These are phyloP conservation scores for Alternaria hordeiaustralica DNA, from an alignment of 2,329 filamentous ascomycete species.

Conservation along the genomic window DNA sequence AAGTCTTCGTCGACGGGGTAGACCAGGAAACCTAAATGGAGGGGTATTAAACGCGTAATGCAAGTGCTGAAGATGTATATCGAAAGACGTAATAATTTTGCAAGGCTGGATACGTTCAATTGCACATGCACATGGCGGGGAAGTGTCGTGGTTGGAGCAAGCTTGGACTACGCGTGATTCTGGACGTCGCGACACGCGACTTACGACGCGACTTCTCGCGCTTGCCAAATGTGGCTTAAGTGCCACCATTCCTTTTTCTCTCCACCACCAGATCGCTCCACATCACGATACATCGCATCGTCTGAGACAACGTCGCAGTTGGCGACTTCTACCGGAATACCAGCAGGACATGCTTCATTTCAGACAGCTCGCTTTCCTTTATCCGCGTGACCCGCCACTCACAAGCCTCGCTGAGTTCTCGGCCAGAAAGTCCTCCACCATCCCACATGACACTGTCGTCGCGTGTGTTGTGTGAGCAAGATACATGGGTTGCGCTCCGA, in stretches of 20 bases:
- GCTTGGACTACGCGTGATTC: slow-evolving; percentile 14
- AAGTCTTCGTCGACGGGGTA: neutral
- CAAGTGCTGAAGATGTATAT: neutral
- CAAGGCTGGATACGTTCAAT: slow-evolving; percentile 9
- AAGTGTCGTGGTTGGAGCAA: slow-evolving; percentile 7
- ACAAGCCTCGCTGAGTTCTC: neutral
- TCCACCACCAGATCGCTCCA: neutral
- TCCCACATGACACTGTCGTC: slow-evolving; percentile 3
- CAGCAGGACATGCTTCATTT: neutral
- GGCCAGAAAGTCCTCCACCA: neutral
- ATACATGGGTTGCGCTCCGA: neutral
- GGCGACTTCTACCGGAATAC: neutral
- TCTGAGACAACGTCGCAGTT: neutral
- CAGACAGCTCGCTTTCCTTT: neutral
- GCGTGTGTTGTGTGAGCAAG: slow-evolving; percentile 5
- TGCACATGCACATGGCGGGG: slow-evolving; percentile 18
- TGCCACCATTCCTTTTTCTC: slow-evolving; percentile 6
- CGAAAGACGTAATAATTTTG: neutral
- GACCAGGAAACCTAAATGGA: neutral
- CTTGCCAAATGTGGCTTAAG: slow-evolving; percentile 19
- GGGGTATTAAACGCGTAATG: neutral
- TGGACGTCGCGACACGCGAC: slow-evolving; percentile 8
- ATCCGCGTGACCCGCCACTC: neutral
- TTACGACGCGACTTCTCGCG: slow-evolving; percentile 13
- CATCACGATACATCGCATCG: neutral